Conservation (phyloP, 208 protist species). For the Tritrichomonas musculus region DNA sequence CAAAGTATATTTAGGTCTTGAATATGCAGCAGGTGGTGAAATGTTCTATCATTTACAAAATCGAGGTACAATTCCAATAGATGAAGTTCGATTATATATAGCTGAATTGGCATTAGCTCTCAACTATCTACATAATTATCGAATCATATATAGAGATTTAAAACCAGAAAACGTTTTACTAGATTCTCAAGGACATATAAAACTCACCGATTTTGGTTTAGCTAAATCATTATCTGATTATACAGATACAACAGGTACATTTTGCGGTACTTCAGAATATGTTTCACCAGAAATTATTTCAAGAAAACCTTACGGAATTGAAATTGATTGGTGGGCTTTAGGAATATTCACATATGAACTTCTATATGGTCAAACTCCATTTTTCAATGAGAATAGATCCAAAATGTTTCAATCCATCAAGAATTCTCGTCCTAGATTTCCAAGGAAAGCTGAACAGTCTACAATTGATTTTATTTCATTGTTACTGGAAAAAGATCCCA, state of each 20-base stretch:
- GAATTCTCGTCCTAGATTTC: not conserved
- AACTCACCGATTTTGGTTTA: not conserved
- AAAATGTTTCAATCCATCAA: not conserved
- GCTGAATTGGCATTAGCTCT: constrained; percentile 56
- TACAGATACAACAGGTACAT: not conserved
- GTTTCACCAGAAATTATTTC: not conserved
- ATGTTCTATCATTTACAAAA: constrained; percentile 62
- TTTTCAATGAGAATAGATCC: not conserved
- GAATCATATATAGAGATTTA: not conserved
- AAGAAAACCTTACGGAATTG: not conserved
- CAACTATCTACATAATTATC: not conserved
- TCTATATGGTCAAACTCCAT: not conserved
- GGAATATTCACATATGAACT: not conserved
- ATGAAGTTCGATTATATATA: constrained; percentile 51
- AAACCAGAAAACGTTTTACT: not conserved
- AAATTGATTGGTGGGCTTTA: not conserved
- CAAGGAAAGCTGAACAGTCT: not conserved
- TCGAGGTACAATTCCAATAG: constrained; percentile 49
- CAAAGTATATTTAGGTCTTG: constrained; percentile 61
- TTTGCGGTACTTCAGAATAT: not conserved
- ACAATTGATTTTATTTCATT: not conserved
- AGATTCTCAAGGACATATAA: not conserved
- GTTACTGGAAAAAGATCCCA: not conserved
- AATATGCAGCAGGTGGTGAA: constrained; percentile 61
- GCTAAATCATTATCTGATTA: not conserved